Base-by-base conservation (phyloP, 257 asterid species). In the Fraxinus anomala region DNA sequence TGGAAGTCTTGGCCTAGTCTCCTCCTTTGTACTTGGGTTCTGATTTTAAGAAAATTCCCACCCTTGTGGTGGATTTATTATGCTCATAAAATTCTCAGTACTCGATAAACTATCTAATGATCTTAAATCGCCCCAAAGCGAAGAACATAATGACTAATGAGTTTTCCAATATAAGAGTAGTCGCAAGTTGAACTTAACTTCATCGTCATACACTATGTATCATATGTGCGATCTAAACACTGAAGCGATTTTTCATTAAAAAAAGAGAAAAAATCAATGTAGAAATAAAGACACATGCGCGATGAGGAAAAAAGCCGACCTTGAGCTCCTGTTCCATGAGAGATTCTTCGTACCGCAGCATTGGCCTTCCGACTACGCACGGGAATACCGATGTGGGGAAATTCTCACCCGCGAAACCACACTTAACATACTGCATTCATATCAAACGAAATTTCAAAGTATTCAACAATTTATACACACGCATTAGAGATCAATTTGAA, bases 341-440 rank as follows among this genome's bases (percentile, higher is more conserved):
- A 34, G 98, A 90, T 83, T 94, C 99, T 88, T 94, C 98, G 56
- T 87, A 93, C 42, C 99, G 93, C 36, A 95, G 96, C 97, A 95
- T 93, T 66, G 99, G 99, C 87, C 96, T 87, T 77, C 99, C 99
- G 68, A 95, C 97, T 72, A 95, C 99, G 81, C 98, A 89, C 68
- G 99, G 99, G 82, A 89, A 95, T 70, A 95, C 99, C 14, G 99
- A 95, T 51, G 97, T 93, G 71, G 98, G 99, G 78, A 95, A 95
- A 83, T 95, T 95, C 85, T 91, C 99, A 37, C 94, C 94, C 36
- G 98, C 96, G 83, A 93, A 95, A 77, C 99, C 99, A 77, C 98
- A 95, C 83, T 95, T 95, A 44, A 95, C 99, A 88, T 93, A 95
- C 99, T 95, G 97, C 88, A 87, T 56, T 81, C 83, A 87, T 77